Percentiles rank a stretch among this genome's conserved stretches.
phyloP scores from a whole-genome alignment of 768 basidiomycete genomes.

The Paxillus ammoniavirescens region DNA sequence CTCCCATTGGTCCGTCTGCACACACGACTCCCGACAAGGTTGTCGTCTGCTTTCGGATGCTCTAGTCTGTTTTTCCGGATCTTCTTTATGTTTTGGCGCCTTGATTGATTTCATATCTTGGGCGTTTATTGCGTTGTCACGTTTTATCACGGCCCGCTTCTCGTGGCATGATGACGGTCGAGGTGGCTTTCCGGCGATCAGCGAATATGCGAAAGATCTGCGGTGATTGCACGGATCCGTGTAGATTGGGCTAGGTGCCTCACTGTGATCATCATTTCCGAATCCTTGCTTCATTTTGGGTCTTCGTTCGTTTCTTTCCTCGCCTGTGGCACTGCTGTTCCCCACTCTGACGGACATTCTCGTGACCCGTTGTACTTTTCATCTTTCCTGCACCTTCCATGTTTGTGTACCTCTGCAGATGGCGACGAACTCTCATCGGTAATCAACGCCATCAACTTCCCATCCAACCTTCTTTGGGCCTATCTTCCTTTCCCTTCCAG shows the following conservation, averaged over 20 bases:
- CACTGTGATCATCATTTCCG: too few species aligned
- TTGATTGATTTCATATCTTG: conserved; percentile 5
- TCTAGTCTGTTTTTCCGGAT: neutral
- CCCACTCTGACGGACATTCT: too few species aligned
- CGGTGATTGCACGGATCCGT: neutral
- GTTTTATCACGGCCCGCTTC: too few species aligned
- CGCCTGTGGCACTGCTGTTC: too few species aligned
- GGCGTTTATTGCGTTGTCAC: neutral
- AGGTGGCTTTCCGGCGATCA: neutral
- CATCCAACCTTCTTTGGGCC: neutral
- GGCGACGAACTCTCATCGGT: neutral
- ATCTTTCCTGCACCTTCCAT: neutral
- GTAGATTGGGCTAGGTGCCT: neutral
- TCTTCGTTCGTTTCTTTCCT: too few species aligned
- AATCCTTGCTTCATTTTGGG: neutral
- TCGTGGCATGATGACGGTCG: neutral
- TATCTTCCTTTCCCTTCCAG: too few species aligned
- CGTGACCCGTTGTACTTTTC: too few species aligned
- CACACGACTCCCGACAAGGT: neutral
- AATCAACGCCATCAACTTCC: neutral
- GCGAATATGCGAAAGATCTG: neutral
- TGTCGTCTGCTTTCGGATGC: conserved; percentile 2
- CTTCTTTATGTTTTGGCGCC: too few species aligned
- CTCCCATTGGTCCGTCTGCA: neutral
- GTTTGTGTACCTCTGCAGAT: neutral